A percentile compares a stretch with the other conserved stretches of the same genome.
Evolutionary conservation across 1,284 basidiomycete genomes (phyloP).

Genomic region (Mrakiaceae sp.): DNA sequence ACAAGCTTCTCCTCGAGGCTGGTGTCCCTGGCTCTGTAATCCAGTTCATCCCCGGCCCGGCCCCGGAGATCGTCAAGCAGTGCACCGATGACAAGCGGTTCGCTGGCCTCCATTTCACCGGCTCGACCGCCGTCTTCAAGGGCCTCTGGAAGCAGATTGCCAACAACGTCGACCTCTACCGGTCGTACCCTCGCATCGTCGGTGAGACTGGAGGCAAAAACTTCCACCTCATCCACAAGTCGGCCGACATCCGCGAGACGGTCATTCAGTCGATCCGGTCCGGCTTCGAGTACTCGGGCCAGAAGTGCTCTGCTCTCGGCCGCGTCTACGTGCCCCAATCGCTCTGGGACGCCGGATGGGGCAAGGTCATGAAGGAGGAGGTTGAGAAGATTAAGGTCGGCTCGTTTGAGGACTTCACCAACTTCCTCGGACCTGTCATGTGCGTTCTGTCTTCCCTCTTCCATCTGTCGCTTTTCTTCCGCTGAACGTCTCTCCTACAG

Average conservation of each 20-base stretch:
- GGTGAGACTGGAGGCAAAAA: conserved; percentile 92
- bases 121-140: conserved; percentile 87
- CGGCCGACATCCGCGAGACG: conserved; percentile 76
- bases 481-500: conserved; percentile 1
- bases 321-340: conserved; percentile 80
- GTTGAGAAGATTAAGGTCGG: conserved; percentile 79
- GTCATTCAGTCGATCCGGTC: conserved; percentile 79
- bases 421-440: conserved; percentile 97
- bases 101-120: conserved; percentile 90
- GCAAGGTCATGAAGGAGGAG: conserved; percentile 62
- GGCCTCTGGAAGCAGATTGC: conserved; percentile 95
- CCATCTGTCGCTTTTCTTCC: not conserved
- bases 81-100: conserved; percentile 70
- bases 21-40: conserved; percentile 90
- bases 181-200: conserved; percentile 83
- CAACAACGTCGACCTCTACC: conserved; percentile 72
- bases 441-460: conserved; percentile 34
- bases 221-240: conserved; percentile 86
- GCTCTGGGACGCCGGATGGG: conserved; percentile 79
- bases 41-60: conserved; percentile 87
- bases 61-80: conserved; percentile 68
- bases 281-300: conserved; percentile 96
- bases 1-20: conserved; percentile 87
- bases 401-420: conserved; percentile 58
- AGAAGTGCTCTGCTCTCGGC: conserved; percentile 94